Percentiles rank a stretch among this genome's conserved stretches.
Conservation (phyloP, 2,329 filamentous ascomycete genomes). For the Phyllosticta citrichinensis region DNA sequence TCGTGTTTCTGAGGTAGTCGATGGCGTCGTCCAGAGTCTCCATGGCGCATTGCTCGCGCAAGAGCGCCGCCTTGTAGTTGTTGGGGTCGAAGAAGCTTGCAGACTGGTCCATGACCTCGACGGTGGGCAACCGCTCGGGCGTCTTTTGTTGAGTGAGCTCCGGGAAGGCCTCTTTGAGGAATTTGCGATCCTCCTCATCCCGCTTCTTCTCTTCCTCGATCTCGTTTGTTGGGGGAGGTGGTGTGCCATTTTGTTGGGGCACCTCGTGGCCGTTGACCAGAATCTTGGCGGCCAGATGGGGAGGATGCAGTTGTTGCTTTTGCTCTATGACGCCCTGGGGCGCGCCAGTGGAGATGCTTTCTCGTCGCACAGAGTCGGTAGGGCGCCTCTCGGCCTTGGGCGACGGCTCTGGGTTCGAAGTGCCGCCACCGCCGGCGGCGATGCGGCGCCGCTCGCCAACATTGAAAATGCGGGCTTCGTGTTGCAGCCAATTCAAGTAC, state of each 20-base stretch:
- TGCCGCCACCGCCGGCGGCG: constrained; percentile 50
- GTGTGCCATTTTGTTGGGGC: constrained; percentile 23
- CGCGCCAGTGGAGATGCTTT: constrained; percentile 14
- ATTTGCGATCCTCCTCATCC: constrained; percentile 12
- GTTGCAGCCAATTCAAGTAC: constrained; percentile 94
- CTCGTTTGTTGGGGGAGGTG: constrained; percentile 13
- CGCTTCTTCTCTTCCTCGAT: constrained; percentile 22
- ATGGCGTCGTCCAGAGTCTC: constrained; percentile 87
- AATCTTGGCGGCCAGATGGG: constrained; percentile 42
- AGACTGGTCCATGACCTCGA: constrained; percentile 68
- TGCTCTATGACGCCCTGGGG: constrained; percentile 15
- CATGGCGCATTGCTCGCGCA: constrained; percentile 71
- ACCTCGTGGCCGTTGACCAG: constrained; percentile 47
- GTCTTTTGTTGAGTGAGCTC: constrained; percentile 17
- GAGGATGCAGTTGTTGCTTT: constrained; percentile 15
- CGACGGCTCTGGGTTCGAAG: constrained; percentile 6
- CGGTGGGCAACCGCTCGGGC: constrained; percentile 20
- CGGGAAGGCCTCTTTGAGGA: constrained; percentile 26
- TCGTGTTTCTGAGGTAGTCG: constrained; percentile 73
- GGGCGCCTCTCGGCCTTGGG: constrained; percentile 1
- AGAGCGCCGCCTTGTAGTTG: background rate
- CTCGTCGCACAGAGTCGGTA: constrained; percentile 11
- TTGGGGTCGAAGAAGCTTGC: constrained; percentile 63
- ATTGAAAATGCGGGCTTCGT: constrained; percentile 94
- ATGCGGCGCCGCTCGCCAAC: constrained; percentile 84